phyloP scores from a whole-genome alignment of 345 rosid genomes.

The Sonneratia alba region DNA sequence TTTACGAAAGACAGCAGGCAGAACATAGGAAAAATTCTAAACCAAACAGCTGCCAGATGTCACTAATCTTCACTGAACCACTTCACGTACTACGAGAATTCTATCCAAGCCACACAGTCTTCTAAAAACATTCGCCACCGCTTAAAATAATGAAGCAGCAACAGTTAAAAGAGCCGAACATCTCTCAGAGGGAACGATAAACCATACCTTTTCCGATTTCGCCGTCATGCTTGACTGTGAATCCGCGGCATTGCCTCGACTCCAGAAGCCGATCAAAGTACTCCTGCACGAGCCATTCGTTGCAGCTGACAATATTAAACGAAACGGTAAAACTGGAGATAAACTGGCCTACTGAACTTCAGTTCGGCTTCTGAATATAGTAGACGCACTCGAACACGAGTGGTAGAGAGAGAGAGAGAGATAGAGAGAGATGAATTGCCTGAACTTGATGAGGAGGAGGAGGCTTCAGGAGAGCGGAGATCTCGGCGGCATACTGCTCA shows the following conservation, averaged over 20 bases:
- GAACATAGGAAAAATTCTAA: neutral
- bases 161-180: neutral
- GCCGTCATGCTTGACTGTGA: conserved; percentile 40
- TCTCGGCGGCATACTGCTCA: conserved; percentile 31
- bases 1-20: neutral
- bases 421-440: conserved; percentile 17
- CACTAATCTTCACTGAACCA: neutral
- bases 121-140: neutral
- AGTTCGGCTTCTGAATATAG: neutral
- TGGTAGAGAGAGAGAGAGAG: neutral
- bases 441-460: conserved; percentile 46
- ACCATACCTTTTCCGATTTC: conserved; percentile 46
- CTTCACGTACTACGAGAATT: too few species aligned
- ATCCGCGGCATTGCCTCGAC: conserved; percentile 31
- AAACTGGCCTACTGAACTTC: neutral
- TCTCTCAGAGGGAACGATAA: neutral
- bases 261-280: conserved; percentile 56
- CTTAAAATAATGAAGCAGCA: neutral
- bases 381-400: neutral
- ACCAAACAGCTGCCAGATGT: neutral
- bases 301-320: neutral
- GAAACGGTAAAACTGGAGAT: neutral
- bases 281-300: conserved; percentile 30
- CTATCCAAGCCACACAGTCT: neutral
- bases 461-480: conserved; percentile 55